phyloP scores from a whole-genome alignment of 768 basidiomycete genomes.

The Amyloporia xantha region DNA sequence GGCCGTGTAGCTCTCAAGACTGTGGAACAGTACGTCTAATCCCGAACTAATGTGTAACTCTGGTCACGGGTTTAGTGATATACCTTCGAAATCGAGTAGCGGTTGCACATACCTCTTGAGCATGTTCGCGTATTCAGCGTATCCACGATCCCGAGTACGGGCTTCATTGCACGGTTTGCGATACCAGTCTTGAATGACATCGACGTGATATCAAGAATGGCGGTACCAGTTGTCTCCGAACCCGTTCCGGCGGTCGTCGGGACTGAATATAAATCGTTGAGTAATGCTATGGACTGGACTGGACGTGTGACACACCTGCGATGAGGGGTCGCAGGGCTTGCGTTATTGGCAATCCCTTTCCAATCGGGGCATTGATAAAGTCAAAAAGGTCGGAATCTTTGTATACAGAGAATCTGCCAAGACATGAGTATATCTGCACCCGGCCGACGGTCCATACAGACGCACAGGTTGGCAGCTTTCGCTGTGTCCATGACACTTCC shows the following conservation, averaged over 20 bases:
- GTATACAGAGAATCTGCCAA: slow-evolving; percentile 75
- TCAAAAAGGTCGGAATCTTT: slow-evolving; percentile 90
- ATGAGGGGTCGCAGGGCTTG: slow-evolving; percentile 77
- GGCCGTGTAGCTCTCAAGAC: slow-evolving; percentile 90
- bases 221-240: slow-evolving; percentile 91
- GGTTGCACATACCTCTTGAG: slow-evolving; percentile 33
- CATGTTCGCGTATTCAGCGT: slow-evolving; percentile 88
- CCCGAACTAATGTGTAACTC: slow-evolving; percentile 93
- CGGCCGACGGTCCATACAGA: background rate
- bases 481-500: slow-evolving; percentile 95
- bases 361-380: slow-evolving; percentile 94
- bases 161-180: slow-evolving; percentile 86
- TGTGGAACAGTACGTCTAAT: slow-evolving; percentile 93
- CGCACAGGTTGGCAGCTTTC: slow-evolving; percentile 87
- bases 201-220: slow-evolving; percentile 90
- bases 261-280: slow-evolving; percentile 28
- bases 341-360: slow-evolving; percentile 81
- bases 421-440: slow-evolving; percentile 8
- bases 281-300: background rate
- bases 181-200: slow-evolving; percentile 96
- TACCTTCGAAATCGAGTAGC: no score
- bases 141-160: slow-evolving; percentile 75
- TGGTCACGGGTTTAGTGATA: background rate
- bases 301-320: slow-evolving; percentile 40
- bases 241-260: slow-evolving; percentile 84